Evolutionary conservation across 495 filamentous ascomycete genomes (phyloP).

Genomic region (Xylaria venustula): DNA sequence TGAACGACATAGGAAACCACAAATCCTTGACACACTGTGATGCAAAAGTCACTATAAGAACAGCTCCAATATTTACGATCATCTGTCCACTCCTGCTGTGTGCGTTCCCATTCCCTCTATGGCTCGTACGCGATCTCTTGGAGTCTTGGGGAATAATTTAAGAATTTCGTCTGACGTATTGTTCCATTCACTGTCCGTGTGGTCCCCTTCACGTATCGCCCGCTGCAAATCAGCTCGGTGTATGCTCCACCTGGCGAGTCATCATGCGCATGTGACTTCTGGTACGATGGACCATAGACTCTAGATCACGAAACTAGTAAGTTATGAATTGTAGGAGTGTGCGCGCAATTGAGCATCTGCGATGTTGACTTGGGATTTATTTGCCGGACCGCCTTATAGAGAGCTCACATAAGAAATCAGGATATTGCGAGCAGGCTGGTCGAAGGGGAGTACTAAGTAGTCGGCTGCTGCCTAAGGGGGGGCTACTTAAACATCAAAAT

Average conservation of each 20-base stretch:
- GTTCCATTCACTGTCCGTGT: background rate
- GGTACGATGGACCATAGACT: background rate
- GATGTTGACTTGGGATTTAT: too few species aligned
- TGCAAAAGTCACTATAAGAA: background rate
- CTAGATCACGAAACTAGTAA: background rate
- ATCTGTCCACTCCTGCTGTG: constrained; percentile 10
- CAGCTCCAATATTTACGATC: constrained; percentile 4
- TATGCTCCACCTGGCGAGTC: background rate
- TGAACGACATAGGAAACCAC: background rate
- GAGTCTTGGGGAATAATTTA: background rate
- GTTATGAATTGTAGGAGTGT: background rate
- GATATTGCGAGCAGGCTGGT: too few species aligned
- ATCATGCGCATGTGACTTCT: background rate
- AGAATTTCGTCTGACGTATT: background rate
- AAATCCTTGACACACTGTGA: too few species aligned
- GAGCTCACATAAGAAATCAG: too few species aligned
- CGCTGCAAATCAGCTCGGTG: background rate
- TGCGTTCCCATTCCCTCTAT: constrained; percentile 14
- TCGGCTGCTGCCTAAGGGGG: too few species aligned
- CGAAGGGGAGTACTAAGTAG: too few species aligned
- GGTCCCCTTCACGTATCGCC: background rate
- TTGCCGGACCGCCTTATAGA: too few species aligned
- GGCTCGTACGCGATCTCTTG: constrained; percentile 16
- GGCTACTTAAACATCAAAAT: too few species aligned
- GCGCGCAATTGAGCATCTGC: too few species aligned